A percentile compares a stretch with the other conserved stretches of the same genome.
These are phyloP conservation scores for Lipomyces starkeyi DNA, from an alignment of 805 yeast genomes.

Conservation along the genomic window DNA sequence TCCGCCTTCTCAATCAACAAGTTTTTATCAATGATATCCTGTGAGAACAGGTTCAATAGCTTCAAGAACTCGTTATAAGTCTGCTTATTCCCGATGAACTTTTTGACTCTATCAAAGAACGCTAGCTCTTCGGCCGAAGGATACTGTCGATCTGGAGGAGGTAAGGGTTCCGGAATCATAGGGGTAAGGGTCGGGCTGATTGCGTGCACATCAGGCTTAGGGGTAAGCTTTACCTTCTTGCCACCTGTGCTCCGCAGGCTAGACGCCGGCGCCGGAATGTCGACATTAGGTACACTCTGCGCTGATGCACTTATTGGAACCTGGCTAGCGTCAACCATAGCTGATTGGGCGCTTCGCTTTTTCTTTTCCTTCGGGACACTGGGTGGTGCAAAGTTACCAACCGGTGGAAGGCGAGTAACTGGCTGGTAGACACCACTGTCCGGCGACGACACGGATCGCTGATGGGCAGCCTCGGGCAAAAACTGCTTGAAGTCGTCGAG, in stretches of 20 bases:
- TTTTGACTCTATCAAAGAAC: slow-evolving; percentile 91
- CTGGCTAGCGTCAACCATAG: not conserved
- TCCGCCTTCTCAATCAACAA: slow-evolving; percentile 84
- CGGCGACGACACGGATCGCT: slow-evolving; percentile 38
- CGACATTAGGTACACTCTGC: slow-evolving; percentile 6
- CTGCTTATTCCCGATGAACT: slow-evolving; percentile 84
- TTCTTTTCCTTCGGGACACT: slow-evolving; percentile 44
- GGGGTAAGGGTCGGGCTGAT: slow-evolving; percentile 76
- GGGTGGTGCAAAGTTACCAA: slow-evolving; percentile 81
- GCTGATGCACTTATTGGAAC: not conserved
- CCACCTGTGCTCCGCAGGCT: slow-evolving; percentile 23
- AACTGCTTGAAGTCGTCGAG: slow-evolving; percentile 94
- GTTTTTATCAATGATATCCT: slow-evolving; percentile 83
- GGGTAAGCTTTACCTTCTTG: slow-evolving; percentile 33
- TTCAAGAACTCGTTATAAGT: slow-evolving; percentile 92
- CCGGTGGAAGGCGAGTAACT: slow-evolving; percentile 75
- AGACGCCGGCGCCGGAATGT: slow-evolving; percentile 20
- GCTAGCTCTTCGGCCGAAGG: slow-evolving; percentile 82
- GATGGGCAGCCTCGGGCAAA: slow-evolving; percentile 78
- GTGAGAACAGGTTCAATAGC: slow-evolving; percentile 82
- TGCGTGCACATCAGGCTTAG: slow-evolving; percentile 34
- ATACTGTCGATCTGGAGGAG: slow-evolving; percentile 56
- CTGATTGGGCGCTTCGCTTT: slow-evolving; percentile 34
- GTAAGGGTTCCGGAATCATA: slow-evolving; percentile 81
- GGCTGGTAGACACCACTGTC: slow-evolving; percentile 38